These are phyloP conservation scores for Ascochyta pisi DNA, from an alignment of 2,329 filamentous ascomycete genomes.

Conservation along the genomic window DNA sequence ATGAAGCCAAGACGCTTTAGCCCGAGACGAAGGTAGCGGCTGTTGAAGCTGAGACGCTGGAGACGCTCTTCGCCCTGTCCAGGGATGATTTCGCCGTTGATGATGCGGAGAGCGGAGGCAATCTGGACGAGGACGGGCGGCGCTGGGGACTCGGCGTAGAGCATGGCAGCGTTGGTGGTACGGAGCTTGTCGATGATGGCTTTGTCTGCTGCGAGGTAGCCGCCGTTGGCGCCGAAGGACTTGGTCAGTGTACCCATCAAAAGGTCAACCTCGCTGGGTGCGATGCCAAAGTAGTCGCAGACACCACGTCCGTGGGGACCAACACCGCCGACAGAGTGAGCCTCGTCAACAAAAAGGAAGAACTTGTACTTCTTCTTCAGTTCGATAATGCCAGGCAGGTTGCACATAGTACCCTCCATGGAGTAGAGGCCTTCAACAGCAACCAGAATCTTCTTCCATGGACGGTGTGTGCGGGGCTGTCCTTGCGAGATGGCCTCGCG, in stretches of 20 bases:
- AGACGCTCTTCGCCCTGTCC: constrained; percentile 95
- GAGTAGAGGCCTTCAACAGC: constrained; percentile 97
- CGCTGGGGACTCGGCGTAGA: constrained; percentile 85
- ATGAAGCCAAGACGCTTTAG: constrained; percentile 97
- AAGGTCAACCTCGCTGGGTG: constrained; percentile 87
- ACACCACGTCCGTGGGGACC: constrained; percentile 89
- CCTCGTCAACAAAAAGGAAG: constrained; percentile 92
- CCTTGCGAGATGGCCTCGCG: constrained; percentile 95
- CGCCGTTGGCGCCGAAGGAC: constrained; percentile 97
- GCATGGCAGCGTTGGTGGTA: constrained; percentile 81
- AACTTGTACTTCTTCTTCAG: constrained; percentile 98
- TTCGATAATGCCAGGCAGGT: constrained; percentile 85
- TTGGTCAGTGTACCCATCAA: constrained; percentile 99
- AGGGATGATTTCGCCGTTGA: constrained; percentile 83
- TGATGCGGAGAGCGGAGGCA: constrained; percentile 82
- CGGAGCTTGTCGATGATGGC: constrained; percentile 90
- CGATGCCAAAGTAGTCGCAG: constrained; percentile 95
- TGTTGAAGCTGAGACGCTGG: constrained; percentile 97
- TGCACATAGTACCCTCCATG: constrained; percentile 99
- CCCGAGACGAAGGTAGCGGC: constrained; percentile 93
- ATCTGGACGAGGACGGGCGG: constrained; percentile 93
- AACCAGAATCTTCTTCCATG: constrained; percentile 98
- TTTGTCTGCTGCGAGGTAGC: constrained; percentile 91
- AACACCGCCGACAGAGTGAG: constrained; percentile 92
- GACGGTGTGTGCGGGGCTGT: constrained; percentile 95